These are phyloP conservation scores for Oehlia diaphana DNA, from an alignment of 192 early-diverging fungal genomes.

Conservation along the genomic window DNA sequence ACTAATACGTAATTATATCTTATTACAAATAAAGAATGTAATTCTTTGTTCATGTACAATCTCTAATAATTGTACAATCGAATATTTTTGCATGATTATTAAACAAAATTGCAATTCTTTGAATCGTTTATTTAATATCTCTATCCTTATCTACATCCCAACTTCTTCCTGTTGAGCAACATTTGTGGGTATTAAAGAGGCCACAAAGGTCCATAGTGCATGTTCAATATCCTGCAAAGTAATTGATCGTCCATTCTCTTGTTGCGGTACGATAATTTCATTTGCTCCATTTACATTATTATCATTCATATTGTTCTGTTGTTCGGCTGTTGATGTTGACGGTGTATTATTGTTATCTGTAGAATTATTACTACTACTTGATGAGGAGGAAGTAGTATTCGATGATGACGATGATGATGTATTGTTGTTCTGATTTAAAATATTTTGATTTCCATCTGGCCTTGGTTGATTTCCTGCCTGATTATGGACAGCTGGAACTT, in stretches of 20 bases:
- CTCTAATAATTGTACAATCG: too few species aligned
- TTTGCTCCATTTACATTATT: neutral
- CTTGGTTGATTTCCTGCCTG: neutral
- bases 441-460: neutral
- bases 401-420: neutral
- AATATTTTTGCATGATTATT: too few species aligned
- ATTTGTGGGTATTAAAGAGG: constrained; percentile 44
- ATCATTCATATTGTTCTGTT: neutral
- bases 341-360: neutral
- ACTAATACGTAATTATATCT: too few species aligned
- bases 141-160: neutral
- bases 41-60: too few species aligned
- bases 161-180: constrained; percentile 23
- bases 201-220: constrained; percentile 43
- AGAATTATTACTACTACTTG: neutral
- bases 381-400: neutral
- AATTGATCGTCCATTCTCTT: constrained; percentile 8
- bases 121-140: too few species aligned
- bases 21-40: too few species aligned
- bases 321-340: neutral
- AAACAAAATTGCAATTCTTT: too few species aligned
- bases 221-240: constrained; percentile 42
- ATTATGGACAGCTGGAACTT: neutral
- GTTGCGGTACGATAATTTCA: neutral
- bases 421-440: neutral